phyloP scores from a whole-genome alignment of 352 stramenopile species.

The Globisporangium ultimum region DNA sequence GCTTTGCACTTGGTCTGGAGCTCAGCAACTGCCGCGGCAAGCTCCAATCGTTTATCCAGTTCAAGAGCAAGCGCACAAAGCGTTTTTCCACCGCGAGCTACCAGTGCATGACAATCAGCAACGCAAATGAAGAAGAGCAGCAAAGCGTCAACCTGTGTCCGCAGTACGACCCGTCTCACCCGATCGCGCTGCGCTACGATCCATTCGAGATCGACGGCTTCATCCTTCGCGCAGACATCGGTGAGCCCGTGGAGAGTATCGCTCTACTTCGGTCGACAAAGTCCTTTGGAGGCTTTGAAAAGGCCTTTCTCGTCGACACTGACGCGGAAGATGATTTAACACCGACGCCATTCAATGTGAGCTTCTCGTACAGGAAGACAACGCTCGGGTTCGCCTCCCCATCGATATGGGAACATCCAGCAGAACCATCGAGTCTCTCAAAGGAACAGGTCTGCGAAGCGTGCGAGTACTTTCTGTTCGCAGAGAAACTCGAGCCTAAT shows the following conservation, averaged over 20 bases:
- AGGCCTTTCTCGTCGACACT: slow-evolving; percentile 6
- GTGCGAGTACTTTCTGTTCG: slow-evolving; percentile 30
- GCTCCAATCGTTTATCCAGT: slow-evolving; percentile 21
- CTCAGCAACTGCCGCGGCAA: slow-evolving; percentile 25
- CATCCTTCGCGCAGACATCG: slow-evolving; percentile 18
- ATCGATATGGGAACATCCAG: slow-evolving; percentile 12
- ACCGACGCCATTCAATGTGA: slow-evolving; percentile 12
- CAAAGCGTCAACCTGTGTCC: slow-evolving; percentile 24
- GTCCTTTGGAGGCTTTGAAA: slow-evolving; percentile 18
- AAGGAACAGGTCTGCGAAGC: slow-evolving; percentile 8
- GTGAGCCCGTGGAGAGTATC: slow-evolving; percentile 15
- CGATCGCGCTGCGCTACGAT: slow-evolving; percentile 16
- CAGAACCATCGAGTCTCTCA: not conserved
- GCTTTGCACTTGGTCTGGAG: slow-evolving; percentile 25
- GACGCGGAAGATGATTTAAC: not conserved
- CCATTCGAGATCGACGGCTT: slow-evolving; percentile 25
- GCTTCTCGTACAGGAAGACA: slow-evolving; percentile 17
- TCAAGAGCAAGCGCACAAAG: slow-evolving; percentile 10
- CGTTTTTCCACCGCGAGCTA: slow-evolving; percentile 27
- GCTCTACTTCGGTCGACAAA: slow-evolving; percentile 27
- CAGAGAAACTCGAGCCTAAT: slow-evolving; percentile 14
- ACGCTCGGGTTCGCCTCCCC: slow-evolving; percentile 18
- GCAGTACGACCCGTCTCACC: slow-evolving; percentile 16
- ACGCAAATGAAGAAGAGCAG: slow-evolving; percentile 8
- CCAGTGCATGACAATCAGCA: slow-evolving; percentile 28